phyloP scores from a whole-genome alignment of 805 yeast genomes.

The Blastobotrys mokoenaii region DNA sequence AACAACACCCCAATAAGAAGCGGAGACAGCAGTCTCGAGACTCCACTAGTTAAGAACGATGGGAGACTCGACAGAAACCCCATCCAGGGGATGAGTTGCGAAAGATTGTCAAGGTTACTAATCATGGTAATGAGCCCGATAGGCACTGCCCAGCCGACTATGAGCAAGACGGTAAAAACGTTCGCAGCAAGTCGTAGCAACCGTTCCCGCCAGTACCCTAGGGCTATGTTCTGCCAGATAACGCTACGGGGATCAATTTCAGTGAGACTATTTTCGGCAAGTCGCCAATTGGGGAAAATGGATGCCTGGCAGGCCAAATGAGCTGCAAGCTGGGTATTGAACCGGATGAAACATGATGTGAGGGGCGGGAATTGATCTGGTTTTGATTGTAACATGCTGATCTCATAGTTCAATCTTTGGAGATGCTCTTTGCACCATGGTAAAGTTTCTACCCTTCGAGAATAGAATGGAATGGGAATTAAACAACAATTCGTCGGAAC shows the following conservation, averaged over 20 bases:
- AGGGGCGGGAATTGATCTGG: conserved; percentile 19
- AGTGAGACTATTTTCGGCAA: conserved; percentile 1
- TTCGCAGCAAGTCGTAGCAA: conserved; percentile 39
- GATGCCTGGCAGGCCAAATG: conserved; percentile 56
- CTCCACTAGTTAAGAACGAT: conserved; percentile 37
- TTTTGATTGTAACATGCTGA: conserved; percentile 45
- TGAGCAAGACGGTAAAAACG: conserved; percentile 39
- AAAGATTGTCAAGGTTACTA: conserved; percentile 62
- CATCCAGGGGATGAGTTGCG: conserved; percentile 52
- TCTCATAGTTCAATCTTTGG: conserved; percentile 54
- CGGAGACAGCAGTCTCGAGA: conserved; percentile 63
- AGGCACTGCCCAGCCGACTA: conserved; percentile 71
- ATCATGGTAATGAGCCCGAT: conserved; percentile 72
- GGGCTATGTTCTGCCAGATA: conserved; percentile 56
- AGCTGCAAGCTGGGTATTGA: conserved; percentile 48
- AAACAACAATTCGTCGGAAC: conserved; percentile 5
- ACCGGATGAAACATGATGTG: conserved; percentile 47
- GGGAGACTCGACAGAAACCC: conserved; percentile 51
- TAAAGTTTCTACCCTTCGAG: conserved; percentile 64
- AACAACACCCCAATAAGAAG: conserved; percentile 55
- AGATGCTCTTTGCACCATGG: conserved; percentile 56
- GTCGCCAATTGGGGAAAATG: conserved; percentile 28
- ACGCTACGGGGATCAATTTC: conserved; percentile 61
- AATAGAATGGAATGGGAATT: conserved; percentile 40
- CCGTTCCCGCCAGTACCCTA: conserved; percentile 30